Conservation (phyloP, 345 rosid species). For the Camelina hispida region DNA sequence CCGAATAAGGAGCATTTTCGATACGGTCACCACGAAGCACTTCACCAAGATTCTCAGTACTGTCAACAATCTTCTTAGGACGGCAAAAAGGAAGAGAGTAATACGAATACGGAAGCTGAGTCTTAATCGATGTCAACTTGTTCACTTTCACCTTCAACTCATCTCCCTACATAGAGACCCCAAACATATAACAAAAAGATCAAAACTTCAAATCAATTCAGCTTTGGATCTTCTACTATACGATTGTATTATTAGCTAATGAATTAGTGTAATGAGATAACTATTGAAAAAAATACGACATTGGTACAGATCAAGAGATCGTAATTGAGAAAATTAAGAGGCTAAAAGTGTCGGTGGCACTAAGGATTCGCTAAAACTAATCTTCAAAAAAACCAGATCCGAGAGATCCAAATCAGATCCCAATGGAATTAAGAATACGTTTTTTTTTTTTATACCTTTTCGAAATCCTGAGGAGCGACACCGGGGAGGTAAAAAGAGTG, state of each 20-base stretch:
- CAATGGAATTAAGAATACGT: neutral
- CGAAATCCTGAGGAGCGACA: conserved; percentile 91
- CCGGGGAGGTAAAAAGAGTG: conserved; percentile 94
- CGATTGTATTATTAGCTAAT: no score
- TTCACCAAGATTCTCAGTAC: conserved; percentile 98
- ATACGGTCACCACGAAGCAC: conserved; percentile 98
- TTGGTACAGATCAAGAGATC: conserved; percentile 13
- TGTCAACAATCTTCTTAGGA: conserved; percentile 81
- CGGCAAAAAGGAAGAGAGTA: conserved; percentile 76
- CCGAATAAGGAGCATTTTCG: conserved; percentile 86
- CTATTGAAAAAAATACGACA: conserved; percentile 2
- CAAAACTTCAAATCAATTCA: neutral
- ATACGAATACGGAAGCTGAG: conserved; percentile 90
- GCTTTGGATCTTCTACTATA: neutral
- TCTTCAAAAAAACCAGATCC: conserved; percentile 22
- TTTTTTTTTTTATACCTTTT: conserved; percentile 51
- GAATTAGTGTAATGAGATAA: no score
- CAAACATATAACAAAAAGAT: neutral
- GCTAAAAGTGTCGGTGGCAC: conserved; percentile 18
- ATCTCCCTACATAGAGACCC: conserved; percentile 61
- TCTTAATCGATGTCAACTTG: conserved; percentile 87
- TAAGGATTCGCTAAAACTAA: conserved; percentile 12
- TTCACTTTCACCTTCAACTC: conserved; percentile 83
- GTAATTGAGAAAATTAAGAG: neutral
- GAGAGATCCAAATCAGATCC: conserved; percentile 40